Evolutionary conservation across 108 stramenopile species (phyloP), one percentile per base, ranked within the genome.

Genomic region (Pseudonitzschia multistriata): DNA sequence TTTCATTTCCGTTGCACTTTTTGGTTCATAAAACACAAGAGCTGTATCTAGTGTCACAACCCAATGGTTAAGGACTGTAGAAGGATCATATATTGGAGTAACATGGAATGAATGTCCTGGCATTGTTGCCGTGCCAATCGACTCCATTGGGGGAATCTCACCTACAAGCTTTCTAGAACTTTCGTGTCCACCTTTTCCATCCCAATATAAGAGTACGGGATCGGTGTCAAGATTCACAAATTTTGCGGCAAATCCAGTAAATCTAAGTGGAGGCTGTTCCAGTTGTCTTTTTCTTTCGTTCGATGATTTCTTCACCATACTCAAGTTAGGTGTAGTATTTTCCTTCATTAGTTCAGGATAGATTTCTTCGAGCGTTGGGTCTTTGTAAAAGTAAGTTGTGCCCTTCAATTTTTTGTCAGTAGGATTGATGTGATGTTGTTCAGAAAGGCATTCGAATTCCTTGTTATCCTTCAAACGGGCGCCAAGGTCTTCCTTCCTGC

Each of bases 241-340:
- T 74, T 94, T 91, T 67, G 84, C 79, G 39, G 87, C 90, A 81
- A 87, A 94, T 13, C 93, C 93, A 15, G 89, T 90, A 71, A 88
- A 91, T 25, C 79, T 68, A 31, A 90, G 63, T 19, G 85, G 75
- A 27, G 85, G 86, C 37, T 88, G 79, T 37, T 75, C 59, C 33
- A 73, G 36, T 37, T 78, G 35, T 28, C 61, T 45, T 39, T 68
- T 30, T 22, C 66, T 48, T 55, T 22, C 30, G n/a, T 52, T 59
- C 29, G 29, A 47, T 8, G 67, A 31, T 47, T 49, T 81, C 78
- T 36, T 77, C 71, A 35, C 57, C 53, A 22, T 45, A 19, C 45
- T 30, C 67, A 78, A 19, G 63, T 69, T 76, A 52, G 64, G 37
- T 68, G 74, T 54, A 17, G 25, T 64, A 5, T 24, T 52, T 15